Evolutionary conservation across 1,284 basidiomycete species (phyloP).

Genomic region (Coriolopsis trogii): DNA sequence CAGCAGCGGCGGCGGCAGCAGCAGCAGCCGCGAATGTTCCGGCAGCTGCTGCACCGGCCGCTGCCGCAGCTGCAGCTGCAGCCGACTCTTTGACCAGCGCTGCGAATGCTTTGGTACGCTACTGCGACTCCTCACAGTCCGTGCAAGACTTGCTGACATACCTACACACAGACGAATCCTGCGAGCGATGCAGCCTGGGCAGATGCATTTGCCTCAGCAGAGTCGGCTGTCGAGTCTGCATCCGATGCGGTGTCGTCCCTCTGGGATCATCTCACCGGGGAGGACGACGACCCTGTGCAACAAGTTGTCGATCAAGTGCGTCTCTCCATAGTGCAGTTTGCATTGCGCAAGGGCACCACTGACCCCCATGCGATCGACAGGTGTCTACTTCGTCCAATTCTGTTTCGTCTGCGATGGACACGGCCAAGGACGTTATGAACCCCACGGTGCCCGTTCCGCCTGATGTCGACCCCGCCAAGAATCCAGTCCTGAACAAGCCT

Average conservation of each 20-base stretch:
- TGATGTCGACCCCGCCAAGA: slow-evolving; percentile 3
- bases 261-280: too few relatives aligned
- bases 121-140: too few relatives aligned
- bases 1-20: too few relatives aligned
- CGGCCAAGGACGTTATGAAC: not conserved
- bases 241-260: not conserved
- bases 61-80: slow-evolving; percentile 9
- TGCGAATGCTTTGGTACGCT: slow-evolving; percentile 3
- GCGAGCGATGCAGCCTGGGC: not conserved
- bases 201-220: slow-evolving; percentile 2
- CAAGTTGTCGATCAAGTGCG: not conserved
- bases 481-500: slow-evolving; percentile 1
- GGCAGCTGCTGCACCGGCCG: too few relatives aligned
- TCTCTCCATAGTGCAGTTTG: too few relatives aligned
- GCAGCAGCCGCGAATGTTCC: too few relatives aligned
- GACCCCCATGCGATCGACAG: too few relatives aligned
- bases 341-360: too few relatives aligned
- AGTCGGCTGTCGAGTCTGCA: not conserved
- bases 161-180: not conserved
- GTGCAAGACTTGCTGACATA: not conserved
- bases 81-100: slow-evolving; percentile 12
- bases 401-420: not conserved
- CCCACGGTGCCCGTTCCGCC: not conserved
- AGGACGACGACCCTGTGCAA: too few relatives aligned
- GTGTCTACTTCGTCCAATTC: not conserved